Conservation (phyloP, 1,284 basidiomycete genomes). For the Meira nashicola region DNA sequence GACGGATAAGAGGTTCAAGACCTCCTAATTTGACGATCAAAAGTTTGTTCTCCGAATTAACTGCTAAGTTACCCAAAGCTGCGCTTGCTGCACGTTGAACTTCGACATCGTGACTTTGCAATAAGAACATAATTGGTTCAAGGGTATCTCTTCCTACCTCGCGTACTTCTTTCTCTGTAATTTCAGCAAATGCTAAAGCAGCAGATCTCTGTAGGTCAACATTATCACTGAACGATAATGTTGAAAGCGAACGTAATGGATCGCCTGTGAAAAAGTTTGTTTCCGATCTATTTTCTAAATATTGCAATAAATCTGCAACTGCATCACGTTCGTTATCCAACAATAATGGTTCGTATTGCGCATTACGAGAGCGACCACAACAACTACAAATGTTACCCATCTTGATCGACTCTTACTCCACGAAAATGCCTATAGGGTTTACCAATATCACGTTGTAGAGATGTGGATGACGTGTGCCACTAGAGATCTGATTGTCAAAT, state of each 20-base stretch:
- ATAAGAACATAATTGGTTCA: conserved; percentile 94
- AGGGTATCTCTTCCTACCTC: conserved; percentile 95
- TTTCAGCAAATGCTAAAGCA: conserved; percentile 96
- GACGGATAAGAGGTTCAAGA: conserved; percentile 92
- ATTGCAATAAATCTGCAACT: conserved; percentile 93
- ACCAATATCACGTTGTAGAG: neutral
- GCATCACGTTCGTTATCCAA: conserved; percentile 98
- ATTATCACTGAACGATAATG: conserved; percentile 97
- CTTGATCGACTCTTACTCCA: neutral
- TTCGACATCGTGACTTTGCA: conserved; percentile 96
- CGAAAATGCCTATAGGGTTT: neutral
- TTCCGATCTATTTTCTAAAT: conserved; percentile 69
- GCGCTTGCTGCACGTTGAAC: conserved; percentile 97
- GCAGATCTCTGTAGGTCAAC: conserved; percentile 97
- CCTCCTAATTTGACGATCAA: conserved; percentile 97
- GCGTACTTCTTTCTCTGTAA: conserved; percentile 98
- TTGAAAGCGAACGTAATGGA: conserved; percentile 87
- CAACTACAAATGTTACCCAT: conserved; percentile 50
- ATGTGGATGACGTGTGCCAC: too few relatives aligned
- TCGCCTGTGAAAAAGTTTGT: conserved; percentile 57
- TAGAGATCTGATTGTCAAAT: too few relatives aligned
- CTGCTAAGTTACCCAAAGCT: conserved; percentile 95
- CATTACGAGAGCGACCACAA: conserved; percentile 30
- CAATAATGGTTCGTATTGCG: conserved; percentile 71
- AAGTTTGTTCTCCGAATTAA: conserved; percentile 98